These are phyloP conservation scores for Blastobotrys illinoisensis DNA, from an alignment of 1,139 yeast species.

Conservation along the genomic window DNA sequence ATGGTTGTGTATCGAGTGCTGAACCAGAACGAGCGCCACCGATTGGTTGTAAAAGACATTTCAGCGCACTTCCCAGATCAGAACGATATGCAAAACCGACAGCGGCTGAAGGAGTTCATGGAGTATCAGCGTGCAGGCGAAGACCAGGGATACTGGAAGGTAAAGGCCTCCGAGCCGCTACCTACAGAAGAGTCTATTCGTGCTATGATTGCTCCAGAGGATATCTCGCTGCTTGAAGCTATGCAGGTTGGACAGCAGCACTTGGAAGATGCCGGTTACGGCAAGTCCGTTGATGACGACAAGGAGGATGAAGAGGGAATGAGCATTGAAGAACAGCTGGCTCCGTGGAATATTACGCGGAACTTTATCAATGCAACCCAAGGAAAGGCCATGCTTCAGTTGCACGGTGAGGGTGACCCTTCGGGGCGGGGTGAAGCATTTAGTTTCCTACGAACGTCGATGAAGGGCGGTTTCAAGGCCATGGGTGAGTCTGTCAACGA, in stretches of 20 bases:
- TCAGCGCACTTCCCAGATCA: slow-evolving; percentile 94
- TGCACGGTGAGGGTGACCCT: slow-evolving; percentile 97
- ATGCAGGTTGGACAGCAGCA: slow-evolving; percentile 92
- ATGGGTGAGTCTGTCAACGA: slow-evolving; percentile 45
- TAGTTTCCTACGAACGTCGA: slow-evolving; percentile 85
- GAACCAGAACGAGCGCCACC: slow-evolving; percentile 66
- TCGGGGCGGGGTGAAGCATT: slow-evolving; percentile 88
- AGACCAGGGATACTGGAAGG: slow-evolving; percentile 94
- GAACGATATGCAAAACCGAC: slow-evolving; percentile 95
- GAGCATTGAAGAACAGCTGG: slow-evolving; percentile 74
- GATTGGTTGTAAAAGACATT: slow-evolving; percentile 82
- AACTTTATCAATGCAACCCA: slow-evolving; percentile 92
- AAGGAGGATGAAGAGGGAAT: slow-evolving; percentile 40
- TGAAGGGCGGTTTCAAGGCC: slow-evolving; percentile 89
- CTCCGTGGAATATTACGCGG: slow-evolving; percentile 90
- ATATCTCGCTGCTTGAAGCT: slow-evolving; percentile 75
- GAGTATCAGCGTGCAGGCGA: slow-evolving; percentile 93
- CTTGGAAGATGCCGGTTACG: slow-evolving; percentile 64
- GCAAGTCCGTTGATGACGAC: slow-evolving; percentile 43
- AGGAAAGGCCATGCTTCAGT: slow-evolving; percentile 93
- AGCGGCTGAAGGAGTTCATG: slow-evolving; percentile 94
- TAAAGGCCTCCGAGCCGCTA: slow-evolving; percentile 64
- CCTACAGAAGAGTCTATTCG: slow-evolving; percentile 77
- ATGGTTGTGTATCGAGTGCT: slow-evolving; percentile 91
- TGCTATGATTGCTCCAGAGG: slow-evolving; percentile 90